phyloP scores from a whole-genome alignment of 441 rosid genomes.

The Corymbia calophylla region DNA sequence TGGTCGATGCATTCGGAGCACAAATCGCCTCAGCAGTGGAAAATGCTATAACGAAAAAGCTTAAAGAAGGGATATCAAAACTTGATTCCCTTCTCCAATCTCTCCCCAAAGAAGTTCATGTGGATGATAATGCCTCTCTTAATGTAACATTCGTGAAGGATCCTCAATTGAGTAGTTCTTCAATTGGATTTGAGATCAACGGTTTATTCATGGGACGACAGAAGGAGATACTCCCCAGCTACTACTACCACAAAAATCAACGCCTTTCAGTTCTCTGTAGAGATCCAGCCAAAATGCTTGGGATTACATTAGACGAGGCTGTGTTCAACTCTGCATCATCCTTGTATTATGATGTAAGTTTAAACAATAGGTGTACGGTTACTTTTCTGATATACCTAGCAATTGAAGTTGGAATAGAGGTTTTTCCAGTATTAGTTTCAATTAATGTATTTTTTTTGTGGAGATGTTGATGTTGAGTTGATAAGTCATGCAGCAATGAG shows the following conservation, averaged over 20 bases:
- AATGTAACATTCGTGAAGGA: slow-evolving; percentile 66
- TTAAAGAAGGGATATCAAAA: slow-evolving; percentile 58
- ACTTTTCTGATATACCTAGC: background rate
- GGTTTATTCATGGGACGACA: slow-evolving; percentile 57
- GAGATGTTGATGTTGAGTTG: background rate
- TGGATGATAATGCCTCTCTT: slow-evolving; percentile 77
- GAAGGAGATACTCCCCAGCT: slow-evolving; percentile 10
- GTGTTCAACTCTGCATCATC: slow-evolving; percentile 85
- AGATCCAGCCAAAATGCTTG: slow-evolving; percentile 70
- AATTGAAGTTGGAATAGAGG: background rate
- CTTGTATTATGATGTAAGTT: slow-evolving; percentile 80
- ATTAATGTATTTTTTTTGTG: background rate
- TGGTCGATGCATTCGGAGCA: slow-evolving; percentile 82
- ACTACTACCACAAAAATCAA: slow-evolving; percentile 9
- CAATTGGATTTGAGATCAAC: slow-evolving; percentile 70
- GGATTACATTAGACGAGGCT: slow-evolving; percentile 79
- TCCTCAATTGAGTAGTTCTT: slow-evolving; percentile 58
- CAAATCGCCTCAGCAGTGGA: slow-evolving; percentile 75
- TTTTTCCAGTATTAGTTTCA: background rate
- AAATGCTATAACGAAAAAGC: slow-evolving; percentile 57
- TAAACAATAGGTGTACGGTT: background rate
- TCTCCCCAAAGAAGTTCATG: slow-evolving; percentile 84
- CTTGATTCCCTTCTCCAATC: slow-evolving; percentile 65
- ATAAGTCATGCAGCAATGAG: background rate
- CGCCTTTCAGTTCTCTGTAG: slow-evolving; percentile 44